A percentile compares a stretch with the other conserved stretches of the same genome.
Conservation (phyloP, 306 rosid genomes). For the Comarum palustre region DNA sequence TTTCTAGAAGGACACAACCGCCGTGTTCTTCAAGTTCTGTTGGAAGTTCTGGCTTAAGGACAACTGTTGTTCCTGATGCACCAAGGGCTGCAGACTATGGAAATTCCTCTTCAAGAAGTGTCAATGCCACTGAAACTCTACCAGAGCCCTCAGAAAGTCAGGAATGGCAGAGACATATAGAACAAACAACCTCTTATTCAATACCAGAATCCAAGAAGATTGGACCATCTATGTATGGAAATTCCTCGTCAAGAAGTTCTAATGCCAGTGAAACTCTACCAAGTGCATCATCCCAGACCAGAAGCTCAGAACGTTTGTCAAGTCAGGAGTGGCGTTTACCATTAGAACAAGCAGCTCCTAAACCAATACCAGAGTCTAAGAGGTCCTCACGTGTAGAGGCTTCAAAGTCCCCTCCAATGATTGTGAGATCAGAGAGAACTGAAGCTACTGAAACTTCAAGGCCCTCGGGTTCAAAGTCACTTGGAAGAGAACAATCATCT, state of each 20-base stretch:
- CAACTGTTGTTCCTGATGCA: conserved; percentile 23
- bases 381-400: conserved; percentile 34
- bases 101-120: conserved; percentile 39
- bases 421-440: conserved; percentile 27
- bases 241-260: conserved; percentile 42
- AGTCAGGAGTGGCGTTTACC: conserved; percentile 14
- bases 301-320: conserved; percentile 35
- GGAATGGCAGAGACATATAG: conserved; percentile 14
- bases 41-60: conserved; percentile 28
- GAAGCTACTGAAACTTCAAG: conserved; percentile 30
- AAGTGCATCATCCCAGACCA: conserved; percentile 29
- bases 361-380: conserved; percentile 32
- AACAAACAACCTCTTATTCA: neutral
- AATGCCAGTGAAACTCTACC: conserved; percentile 30
- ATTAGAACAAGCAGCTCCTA: conserved; percentile 28
- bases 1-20: conserved; percentile 60
- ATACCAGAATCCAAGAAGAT: conserved; percentile 9
- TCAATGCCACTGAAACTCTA: conserved; percentile 32
- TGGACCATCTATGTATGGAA: conserved; percentile 15
- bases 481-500: conserved; percentile 17
- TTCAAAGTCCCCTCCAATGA: conserved; percentile 28
- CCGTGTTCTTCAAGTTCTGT: conserved; percentile 38
- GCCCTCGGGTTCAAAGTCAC: conserved; percentile 19
- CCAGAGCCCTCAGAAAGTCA: conserved; percentile 33
- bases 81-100: conserved; percentile 18